phyloP scores from a whole-genome alignment of 176 grass and related monocot genomes.

The Paspalum vaginatum region DNA sequence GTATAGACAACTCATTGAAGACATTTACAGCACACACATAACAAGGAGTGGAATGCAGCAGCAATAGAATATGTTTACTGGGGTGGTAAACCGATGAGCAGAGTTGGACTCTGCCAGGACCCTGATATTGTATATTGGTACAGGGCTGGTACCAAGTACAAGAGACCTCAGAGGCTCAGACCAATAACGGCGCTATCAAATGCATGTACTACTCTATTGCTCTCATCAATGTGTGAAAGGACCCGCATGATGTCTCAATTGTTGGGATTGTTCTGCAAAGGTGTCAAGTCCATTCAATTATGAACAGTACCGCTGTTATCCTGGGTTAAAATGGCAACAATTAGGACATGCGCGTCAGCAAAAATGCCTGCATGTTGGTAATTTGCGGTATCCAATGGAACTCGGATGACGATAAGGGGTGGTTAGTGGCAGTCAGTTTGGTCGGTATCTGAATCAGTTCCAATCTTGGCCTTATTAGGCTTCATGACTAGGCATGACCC shows the following conservation, averaged over 20 bases:
- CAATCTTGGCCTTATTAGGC: slow-evolving; percentile 25
- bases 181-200: background rate
- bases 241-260: slow-evolving; percentile 6
- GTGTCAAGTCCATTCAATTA: background rate
- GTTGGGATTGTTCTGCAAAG: slow-evolving; percentile 14
- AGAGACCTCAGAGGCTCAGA: no score
- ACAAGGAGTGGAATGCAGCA: background rate
- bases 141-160: background rate
- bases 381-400: slow-evolving; percentile 27
- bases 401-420: slow-evolving; percentile 8
- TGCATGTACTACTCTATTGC: background rate
- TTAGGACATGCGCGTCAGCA: background rate
- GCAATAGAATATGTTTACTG: background rate
- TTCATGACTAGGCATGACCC: background rate
- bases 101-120: background rate
- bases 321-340: background rate
- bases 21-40: background rate
- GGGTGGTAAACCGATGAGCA: no score
- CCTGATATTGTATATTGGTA: background rate
- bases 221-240: slow-evolving; percentile 25
- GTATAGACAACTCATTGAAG: no score
- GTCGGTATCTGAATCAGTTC: slow-evolving; percentile 32
- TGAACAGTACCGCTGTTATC: background rate
- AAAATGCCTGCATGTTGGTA: background rate
- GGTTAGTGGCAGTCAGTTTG: slow-evolving; percentile 22